These are phyloP conservation scores for Obba rivulosa DNA, from an alignment of 768 basidiomycete genomes.

Conservation along the genomic window DNA sequence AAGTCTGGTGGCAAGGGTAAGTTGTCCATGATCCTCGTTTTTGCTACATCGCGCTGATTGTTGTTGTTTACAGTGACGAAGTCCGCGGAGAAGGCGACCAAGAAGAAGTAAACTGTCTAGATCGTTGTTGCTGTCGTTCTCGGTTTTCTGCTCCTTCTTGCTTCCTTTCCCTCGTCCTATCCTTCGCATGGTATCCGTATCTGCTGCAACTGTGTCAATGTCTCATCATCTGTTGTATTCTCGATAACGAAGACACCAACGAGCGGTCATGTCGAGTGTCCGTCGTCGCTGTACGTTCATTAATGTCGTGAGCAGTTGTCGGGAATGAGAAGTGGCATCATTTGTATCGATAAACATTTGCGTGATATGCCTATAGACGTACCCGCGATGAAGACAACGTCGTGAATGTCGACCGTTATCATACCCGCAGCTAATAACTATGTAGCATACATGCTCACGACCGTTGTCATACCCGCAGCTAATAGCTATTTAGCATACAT, in stretches of 20 bases:
- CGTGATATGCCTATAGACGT: not conserved
- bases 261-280: conserved; percentile 17
- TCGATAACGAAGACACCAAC: conserved; percentile 28
- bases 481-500: conserved; percentile 62
- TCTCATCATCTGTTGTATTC: conserved; percentile 30
- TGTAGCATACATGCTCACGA: no score
- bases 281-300: conserved; percentile 27
- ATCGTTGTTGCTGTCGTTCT: conserved; percentile 40
- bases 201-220: conserved; percentile 28
- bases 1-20: conserved; percentile 82
- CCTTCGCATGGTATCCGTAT: conserved; percentile 29
- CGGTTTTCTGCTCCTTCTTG: conserved; percentile 31
- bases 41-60: conserved; percentile 1
- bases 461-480: no score
- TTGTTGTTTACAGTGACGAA: conserved; percentile 62
- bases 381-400: no score
- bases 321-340: conserved; percentile 23
- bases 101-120: conserved; percentile 81
- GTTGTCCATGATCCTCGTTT: conserved; percentile 14
- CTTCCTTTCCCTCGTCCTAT: conserved; percentile 39
- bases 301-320: conserved; percentile 23
- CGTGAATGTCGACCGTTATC: no score
- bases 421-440: no score
- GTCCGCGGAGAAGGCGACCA: conserved; percentile 92
- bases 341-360: conserved; percentile 3